A percentile compares a stretch with the other conserved stretches of the same genome.
phyloP scores from a whole-genome alignment of 169 alveolate species.

The Besnoitia besnoiti region DNA sequence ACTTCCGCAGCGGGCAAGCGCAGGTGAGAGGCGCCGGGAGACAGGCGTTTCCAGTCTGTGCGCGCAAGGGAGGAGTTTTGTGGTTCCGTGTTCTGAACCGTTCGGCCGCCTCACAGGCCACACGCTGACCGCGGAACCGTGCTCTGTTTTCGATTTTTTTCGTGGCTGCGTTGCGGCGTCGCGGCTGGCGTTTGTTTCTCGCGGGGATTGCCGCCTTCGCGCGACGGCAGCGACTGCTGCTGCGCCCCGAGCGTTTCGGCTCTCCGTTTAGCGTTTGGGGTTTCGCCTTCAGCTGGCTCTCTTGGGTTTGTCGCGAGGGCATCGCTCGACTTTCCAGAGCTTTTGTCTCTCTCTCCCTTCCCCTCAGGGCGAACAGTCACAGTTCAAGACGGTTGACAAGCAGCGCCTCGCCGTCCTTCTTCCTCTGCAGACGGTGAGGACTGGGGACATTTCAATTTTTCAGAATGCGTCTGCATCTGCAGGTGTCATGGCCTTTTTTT shows the following conservation, averaged over 20 bases:
- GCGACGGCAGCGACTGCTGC: neutral
- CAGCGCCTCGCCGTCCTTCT: constrained; percentile 57
- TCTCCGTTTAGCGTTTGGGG: neutral
- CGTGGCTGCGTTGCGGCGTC: neutral
- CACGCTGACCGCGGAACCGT: no score
- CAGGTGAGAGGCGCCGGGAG: constrained; percentile 9
- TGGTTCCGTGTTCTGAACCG: neutral
- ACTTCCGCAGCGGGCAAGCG: constrained; percentile 36
- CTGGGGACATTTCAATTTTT: neutral
- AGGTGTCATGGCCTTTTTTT: no score
- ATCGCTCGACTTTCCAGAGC: neutral
- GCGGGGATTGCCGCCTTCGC: no score
- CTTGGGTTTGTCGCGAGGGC: neutral
- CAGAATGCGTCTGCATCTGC: no score
- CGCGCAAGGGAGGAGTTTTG: neutral
- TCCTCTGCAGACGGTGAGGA: constrained; percentile 50
- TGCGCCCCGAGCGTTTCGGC: neutral
- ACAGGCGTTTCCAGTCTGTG: neutral
- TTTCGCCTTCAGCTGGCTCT: neutral
- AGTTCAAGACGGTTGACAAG: constrained; percentile 50
- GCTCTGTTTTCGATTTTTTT: neutral
- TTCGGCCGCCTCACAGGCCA: no score
- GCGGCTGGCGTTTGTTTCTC: no score
- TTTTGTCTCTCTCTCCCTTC: neutral
- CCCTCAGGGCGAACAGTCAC: constrained; percentile 45